phyloP scores from a whole-genome alignment of 805 yeast species.

The Wickerhamiella lipophila region DNA sequence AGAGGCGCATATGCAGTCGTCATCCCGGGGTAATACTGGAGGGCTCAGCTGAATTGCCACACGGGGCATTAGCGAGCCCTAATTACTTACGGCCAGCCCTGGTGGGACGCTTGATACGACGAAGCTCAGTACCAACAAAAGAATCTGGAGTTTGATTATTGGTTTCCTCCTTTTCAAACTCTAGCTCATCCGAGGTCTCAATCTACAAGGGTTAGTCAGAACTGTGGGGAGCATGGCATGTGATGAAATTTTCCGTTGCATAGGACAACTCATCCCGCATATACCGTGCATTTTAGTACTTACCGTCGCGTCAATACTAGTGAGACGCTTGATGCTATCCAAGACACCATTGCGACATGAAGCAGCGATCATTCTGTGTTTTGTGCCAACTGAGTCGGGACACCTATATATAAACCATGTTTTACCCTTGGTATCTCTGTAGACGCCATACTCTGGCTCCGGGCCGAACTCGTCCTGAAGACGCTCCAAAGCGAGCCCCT shows the following conservation, averaged over 20 bases:
- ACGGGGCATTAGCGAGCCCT: too few relatives aligned
- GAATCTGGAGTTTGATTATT: neutral
- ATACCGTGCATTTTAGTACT: slow-evolving; percentile 7
- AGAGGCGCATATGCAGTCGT: slow-evolving; percentile 3
- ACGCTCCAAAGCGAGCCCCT: neutral
- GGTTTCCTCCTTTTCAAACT: neutral
- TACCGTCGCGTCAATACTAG: slow-evolving; percentile 18
- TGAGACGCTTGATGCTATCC: slow-evolving; percentile 19
- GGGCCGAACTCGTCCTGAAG: slow-evolving; percentile 6
- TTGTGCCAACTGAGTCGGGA: slow-evolving; percentile 80
- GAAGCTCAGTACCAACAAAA: slow-evolving; percentile 7
- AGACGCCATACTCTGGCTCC: slow-evolving; percentile 10
- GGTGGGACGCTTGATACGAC: slow-evolving; percentile 16
- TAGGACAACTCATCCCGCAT: neutral
- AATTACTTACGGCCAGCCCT: slow-evolving; percentile 21
- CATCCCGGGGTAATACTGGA: slow-evolving; percentile 5
- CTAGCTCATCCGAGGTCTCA: slow-evolving; percentile 12
- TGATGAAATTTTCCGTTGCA: slow-evolving; percentile 5
- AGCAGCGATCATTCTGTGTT: slow-evolving; percentile 87
- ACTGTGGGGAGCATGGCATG: slow-evolving; percentile 12
- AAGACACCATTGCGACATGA: slow-evolving; percentile 41
- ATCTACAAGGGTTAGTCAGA: slow-evolving; percentile 12
- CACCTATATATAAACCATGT: slow-evolving; percentile 6
- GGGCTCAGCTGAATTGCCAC: too few relatives aligned
- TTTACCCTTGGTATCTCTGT: slow-evolving; percentile 24